Percentiles rank a stretch among this genome's conserved stretches.
These are phyloP conservation scores for Linaria vulgaris DNA, from an alignment of 257 asterid genomes.

Conservation along the genomic window DNA sequence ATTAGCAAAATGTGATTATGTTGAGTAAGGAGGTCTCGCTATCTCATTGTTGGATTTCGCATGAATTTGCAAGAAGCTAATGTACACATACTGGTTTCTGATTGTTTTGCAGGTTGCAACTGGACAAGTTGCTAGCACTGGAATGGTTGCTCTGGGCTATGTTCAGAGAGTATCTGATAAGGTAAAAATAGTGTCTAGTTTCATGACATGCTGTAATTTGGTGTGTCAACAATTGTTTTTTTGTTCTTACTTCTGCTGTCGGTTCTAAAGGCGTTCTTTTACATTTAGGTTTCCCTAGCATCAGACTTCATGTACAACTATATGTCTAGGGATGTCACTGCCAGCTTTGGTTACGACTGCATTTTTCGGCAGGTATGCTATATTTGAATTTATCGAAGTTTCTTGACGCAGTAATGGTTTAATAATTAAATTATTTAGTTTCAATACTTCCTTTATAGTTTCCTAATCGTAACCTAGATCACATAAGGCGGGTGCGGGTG, in stretches of 20 bases:
- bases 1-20: background rate
- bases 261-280: constrained; percentile 14
- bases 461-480: no score
- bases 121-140: constrained; percentile 95
- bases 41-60: constrained; percentile 2
- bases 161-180: constrained; percentile 74
- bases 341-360: constrained; percentile 91
- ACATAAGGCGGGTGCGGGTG: no score
- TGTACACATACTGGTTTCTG: background rate
- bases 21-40: background rate
- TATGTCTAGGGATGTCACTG: constrained; percentile 79
- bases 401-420: no score
- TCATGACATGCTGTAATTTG: background rate
- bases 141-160: constrained; percentile 80
- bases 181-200: constrained; percentile 1
- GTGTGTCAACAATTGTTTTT: no score
- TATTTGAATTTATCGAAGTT: background rate
- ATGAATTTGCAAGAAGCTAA: constrained; percentile 5
- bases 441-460: no score
- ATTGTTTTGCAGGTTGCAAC: constrained; percentile 46
- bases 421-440: no score
- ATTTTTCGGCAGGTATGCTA: constrained; percentile 79
- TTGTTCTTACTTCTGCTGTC: background rate
- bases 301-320: constrained; percentile 87
- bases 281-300: constrained; percentile 81